Conservation (phyloP, 208 protist species). For the Trypanosoma conorhini region DNA sequence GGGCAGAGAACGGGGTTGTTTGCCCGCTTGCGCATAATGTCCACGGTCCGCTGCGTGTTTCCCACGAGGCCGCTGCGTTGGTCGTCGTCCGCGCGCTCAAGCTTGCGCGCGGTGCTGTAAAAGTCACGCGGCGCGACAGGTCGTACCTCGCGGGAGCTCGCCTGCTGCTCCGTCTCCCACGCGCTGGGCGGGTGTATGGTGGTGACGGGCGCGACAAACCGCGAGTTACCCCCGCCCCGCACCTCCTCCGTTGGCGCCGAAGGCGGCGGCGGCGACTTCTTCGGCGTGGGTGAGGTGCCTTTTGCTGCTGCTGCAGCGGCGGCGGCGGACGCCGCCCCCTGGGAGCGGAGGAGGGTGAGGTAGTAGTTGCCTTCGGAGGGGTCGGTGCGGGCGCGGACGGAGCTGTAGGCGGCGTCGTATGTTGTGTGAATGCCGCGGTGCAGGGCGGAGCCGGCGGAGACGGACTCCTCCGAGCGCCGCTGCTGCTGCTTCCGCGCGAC, state of each 20-base stretch:
- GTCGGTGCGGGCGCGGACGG: constrained; percentile 12
- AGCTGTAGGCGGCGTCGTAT: constrained; percentile 62
- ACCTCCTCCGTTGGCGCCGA: neutral
- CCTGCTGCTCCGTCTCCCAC: constrained; percentile 70
- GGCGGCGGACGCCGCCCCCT: neutral
- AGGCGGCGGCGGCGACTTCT: neutral
- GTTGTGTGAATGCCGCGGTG: constrained; percentile 68
- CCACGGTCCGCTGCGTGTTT: constrained; percentile 68
- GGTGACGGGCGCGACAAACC: neutral
- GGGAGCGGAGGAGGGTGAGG: constrained; percentile 15
- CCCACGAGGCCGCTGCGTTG: constrained; percentile 56
- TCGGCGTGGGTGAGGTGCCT: neutral
- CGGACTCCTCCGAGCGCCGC: constrained; percentile 11
- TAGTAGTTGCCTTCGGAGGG: constrained; percentile 15
- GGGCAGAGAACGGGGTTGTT: constrained; percentile 50
- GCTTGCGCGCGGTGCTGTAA: constrained; percentile 65
- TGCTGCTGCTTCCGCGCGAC: constrained; percentile 35
- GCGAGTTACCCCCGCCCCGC: neutral
- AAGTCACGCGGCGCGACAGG: constrained; percentile 55
- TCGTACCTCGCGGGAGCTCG: constrained; percentile 46
- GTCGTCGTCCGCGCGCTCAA: constrained; percentile 76
- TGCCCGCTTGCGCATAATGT: constrained; percentile 74
- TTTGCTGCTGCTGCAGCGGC: neutral
- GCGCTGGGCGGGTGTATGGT: constrained; percentile 31
- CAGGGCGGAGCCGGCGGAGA: constrained; percentile 31